A percentile compares a stretch with the other conserved stretches of the same genome.
Evolutionary conservation across 768 basidiomycete species (phyloP).

Genomic region (Dentipellis sp.): DNA sequence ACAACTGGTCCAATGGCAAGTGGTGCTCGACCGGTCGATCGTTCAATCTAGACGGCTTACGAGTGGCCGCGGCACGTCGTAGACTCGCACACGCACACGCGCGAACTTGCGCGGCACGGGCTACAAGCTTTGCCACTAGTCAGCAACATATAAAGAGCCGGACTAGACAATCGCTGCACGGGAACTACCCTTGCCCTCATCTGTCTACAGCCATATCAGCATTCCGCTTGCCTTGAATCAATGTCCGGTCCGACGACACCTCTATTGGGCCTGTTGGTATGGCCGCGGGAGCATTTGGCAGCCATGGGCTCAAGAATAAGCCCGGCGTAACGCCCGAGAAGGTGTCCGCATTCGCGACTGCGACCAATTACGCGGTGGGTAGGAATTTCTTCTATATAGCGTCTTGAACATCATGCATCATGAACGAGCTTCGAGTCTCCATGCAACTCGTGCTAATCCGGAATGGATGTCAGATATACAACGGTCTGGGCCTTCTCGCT

Average conservation of each 20-base stretch:
- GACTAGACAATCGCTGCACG: not conserved
- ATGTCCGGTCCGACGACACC: not conserved
- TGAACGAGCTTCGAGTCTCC: not conserved
- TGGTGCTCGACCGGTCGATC: too few species aligned
- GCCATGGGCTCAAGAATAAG: slow-evolving; percentile 47
- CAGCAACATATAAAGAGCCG: too few species aligned
- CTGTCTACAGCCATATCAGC: not conserved
- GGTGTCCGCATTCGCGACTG: slow-evolving; percentile 53
- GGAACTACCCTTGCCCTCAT: not conserved
- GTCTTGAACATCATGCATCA: not conserved
- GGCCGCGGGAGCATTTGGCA: slow-evolving; percentile 57
- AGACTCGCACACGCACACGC: too few species aligned
- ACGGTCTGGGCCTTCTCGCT: slow-evolving; percentile 56
- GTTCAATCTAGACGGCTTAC: too few species aligned
- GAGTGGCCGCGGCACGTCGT: too few species aligned
- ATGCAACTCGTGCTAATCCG: not conserved
- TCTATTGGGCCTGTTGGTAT: slow-evolving; percentile 32
- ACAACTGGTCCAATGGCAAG: too few species aligned
- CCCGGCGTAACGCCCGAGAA: slow-evolving; percentile 40
- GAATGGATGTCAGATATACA: slow-evolving; percentile 39
- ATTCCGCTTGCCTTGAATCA: not conserved
- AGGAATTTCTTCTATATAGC: not conserved
- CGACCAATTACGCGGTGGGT: slow-evolving; percentile 53
- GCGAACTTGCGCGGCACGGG: too few species aligned
- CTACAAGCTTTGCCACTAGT: too few species aligned